These are phyloP conservation scores for Pisolithus tinctorius DNA, from an alignment of 768 basidiomycete genomes.

Conservation along the genomic window DNA sequence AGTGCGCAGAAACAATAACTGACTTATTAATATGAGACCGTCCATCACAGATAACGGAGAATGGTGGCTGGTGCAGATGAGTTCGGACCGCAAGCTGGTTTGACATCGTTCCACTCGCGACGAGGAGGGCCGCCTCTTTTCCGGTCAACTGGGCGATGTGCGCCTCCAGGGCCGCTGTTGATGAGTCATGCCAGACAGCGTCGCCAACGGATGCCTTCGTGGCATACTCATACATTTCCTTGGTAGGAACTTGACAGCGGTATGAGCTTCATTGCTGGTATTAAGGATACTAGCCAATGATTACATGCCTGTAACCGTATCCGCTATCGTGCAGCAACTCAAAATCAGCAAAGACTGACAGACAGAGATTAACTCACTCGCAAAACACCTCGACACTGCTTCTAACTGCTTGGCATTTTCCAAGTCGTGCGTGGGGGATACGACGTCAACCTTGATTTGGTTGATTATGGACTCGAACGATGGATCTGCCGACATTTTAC, in stretches of 20 bases:
- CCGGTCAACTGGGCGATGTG: conserved; percentile 75
- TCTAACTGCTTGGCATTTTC: conserved; percentile 52
- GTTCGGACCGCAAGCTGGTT: conserved; percentile 86
- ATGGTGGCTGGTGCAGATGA: conserved; percentile 87
- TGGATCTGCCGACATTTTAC: conserved; percentile 12
- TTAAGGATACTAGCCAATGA: neutral
- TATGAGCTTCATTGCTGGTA: neutral
- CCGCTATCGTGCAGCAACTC: conserved; percentile 28
- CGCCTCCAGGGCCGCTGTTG: conserved; percentile 54
- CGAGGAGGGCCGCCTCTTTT: conserved; percentile 87
- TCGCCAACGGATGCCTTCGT: conserved; percentile 70
- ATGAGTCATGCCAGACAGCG: conserved; percentile 65
- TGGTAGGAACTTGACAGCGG: conserved; percentile 49
- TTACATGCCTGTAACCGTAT: conserved; percentile 40
- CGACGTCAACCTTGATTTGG: conserved; percentile 52
- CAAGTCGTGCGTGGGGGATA: conserved; percentile 45
- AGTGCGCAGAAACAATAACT: conserved; percentile 5
- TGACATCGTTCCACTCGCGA: conserved; percentile 87
- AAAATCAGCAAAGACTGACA: neutral
- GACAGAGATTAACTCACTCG: conserved; percentile 42
- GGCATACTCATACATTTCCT: conserved; percentile 76
- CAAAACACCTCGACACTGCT: conserved; percentile 59
- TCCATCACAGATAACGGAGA: conserved; percentile 77
- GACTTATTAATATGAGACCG: conserved; percentile 77
- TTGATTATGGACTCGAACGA: conserved; percentile 25